phyloP scores from a whole-genome alignment of 495 filamentous ascomycete genomes.

The Rostrohypoxylon terebratum region DNA sequence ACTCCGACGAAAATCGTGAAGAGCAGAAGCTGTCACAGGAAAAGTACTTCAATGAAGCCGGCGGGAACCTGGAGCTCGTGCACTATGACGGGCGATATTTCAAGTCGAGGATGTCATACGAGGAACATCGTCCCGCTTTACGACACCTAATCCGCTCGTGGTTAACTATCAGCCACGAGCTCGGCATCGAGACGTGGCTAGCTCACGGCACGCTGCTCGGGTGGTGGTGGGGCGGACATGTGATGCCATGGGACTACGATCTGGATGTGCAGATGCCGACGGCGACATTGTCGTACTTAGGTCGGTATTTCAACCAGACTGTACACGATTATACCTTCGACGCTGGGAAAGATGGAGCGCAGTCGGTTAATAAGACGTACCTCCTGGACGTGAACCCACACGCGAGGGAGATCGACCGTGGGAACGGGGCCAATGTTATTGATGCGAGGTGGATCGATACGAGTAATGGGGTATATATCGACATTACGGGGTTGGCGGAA shows the following conservation, averaged over 20 bases:
- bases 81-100: constrained; percentile 83
- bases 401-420: constrained; percentile 66
- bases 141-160: constrained; percentile 79
- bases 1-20: background rate
- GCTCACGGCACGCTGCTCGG: constrained; percentile 88
- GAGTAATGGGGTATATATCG: constrained; percentile 82
- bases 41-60: constrained; percentile 69
- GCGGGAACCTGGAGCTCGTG: constrained; percentile 64
- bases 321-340: constrained; percentile 69
- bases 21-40: constrained; percentile 31
- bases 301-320: constrained; percentile 72
- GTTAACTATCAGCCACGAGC: constrained; percentile 70
- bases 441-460: constrained; percentile 88
- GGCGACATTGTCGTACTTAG: constrained; percentile 71
- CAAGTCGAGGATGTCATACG: constrained; percentile 68
- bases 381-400: constrained; percentile 84
- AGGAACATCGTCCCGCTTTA: constrained; percentile 71
- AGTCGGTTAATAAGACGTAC: constrained; percentile 59
- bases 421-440: constrained; percentile 81
- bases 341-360: constrained; percentile 36
- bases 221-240: constrained; percentile 91
- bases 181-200: constrained; percentile 84
- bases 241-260: constrained; percentile 90
- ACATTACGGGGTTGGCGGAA: constrained; percentile 84
- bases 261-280: constrained; percentile 83